Evolutionary conservation across 257 asterid species (phyloP), one percentile per base, ranked within the genome.

Genomic region (Mitragyna speciosa): DNA sequence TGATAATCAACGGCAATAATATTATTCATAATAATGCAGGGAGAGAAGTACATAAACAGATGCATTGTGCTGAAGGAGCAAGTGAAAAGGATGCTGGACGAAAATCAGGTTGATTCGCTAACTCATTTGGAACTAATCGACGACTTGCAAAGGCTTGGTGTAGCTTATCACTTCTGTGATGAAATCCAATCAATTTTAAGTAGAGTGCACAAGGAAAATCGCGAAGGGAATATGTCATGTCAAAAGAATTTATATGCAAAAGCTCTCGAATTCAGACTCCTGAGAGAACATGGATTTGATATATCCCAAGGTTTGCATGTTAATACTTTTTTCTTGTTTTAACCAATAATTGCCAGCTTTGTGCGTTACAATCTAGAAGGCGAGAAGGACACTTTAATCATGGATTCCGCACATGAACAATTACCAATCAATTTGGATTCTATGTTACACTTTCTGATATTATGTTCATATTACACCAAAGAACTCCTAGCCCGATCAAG

Each of bases 261-360:
- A 7, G 61, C 83, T 47, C 76, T 83, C 19, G 67, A 68, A 75
- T 83, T 78, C 30, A 78, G 83, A 58, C 82, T 82, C 12, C 15
- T 82, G 20, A 82, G 85, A 75, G 73, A 82, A 36, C 74, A 78
- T 15, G 24, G 63, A 1, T 74, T 83, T 76, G 9, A 56, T 58
- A 69, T 78, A 17, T 51, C 80, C 24, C 80, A 74, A 67, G 83
- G 85, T 65, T 28, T 33, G 33, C 16, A 3, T 2, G 28, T 24
- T n/a, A 59, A 14, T 5, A 1, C 5, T 2, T 2, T 12, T 17
- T 67, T 72, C 2, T n/a, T 47, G 14, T 12, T 15, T 26, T 52
- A 12, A 22, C 64, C 43, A 45, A 48, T 22, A 24, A 49, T 49
- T 6, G 49, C 49, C 11, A 11, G 49, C 11, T 45, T 45, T 45